phyloP scores from a whole-genome alignment of 2,329 filamentous ascomycete species.

The Pseudopithomyces chartarum region DNA sequence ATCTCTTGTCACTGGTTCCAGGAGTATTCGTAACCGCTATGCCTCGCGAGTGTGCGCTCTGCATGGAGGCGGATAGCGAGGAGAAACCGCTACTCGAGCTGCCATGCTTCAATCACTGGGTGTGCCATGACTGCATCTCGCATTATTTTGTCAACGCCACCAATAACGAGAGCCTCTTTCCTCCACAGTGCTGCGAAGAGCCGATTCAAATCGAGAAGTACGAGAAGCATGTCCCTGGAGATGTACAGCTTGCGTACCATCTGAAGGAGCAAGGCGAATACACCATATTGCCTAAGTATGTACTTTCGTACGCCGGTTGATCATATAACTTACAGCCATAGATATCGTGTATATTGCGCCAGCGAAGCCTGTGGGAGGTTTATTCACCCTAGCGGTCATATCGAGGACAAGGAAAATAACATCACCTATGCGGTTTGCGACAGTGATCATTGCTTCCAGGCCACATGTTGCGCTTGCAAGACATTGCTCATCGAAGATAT shows the following conservation, averaged over 20 bases:
- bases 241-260: conserved; percentile 25
- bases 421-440: conserved; percentile 31
- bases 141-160: conserved; percentile 32
- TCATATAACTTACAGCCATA: conserved; percentile 10
- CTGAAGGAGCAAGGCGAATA: conserved; percentile 37
- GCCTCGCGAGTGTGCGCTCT: conserved; percentile 27
- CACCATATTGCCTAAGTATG: conserved; percentile 31
- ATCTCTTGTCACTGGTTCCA: neutral
- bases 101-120: conserved; percentile 29
- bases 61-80: conserved; percentile 24
- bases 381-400: conserved; percentile 24
- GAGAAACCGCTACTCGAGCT: conserved; percentile 21
- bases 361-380: conserved; percentile 27
- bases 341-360: conserved; percentile 35
- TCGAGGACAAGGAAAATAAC: conserved; percentile 14
- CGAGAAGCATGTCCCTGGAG: conserved; percentile 23
- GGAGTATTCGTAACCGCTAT: neutral
- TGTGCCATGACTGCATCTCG: conserved; percentile 24
- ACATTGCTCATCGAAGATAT: conserved; percentile 12
- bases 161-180: conserved; percentile 32
- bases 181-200: conserved; percentile 33
- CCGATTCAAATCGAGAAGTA: conserved; percentile 29
- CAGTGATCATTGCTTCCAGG: conserved; percentile 19
- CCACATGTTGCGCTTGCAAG: conserved; percentile 35
- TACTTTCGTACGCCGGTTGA: neutral